These are phyloP conservation scores for Cylindrotheca closterium DNA, from an alignment of 108 stramenopile species.

Conservation along the genomic window DNA sequence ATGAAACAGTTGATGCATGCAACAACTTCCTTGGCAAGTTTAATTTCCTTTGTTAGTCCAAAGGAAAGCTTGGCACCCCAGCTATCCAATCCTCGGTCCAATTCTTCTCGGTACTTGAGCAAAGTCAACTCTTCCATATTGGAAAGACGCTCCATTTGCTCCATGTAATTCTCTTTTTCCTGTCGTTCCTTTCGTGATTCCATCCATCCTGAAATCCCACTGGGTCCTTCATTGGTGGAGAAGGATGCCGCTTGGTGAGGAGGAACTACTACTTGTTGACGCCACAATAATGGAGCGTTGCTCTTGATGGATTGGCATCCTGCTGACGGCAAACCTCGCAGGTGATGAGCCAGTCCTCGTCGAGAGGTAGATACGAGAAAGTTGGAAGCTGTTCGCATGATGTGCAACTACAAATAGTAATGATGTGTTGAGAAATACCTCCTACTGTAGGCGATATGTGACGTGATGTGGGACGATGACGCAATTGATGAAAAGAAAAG, in stretches of 20 bases:
- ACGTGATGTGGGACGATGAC: too few species aligned
- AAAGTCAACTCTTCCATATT: slow-evolving; percentile 62
- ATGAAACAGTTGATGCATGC: slow-evolving; percentile 48
- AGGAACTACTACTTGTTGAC: not conserved
- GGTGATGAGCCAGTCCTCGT: too few species aligned
- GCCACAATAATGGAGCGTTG: not conserved
- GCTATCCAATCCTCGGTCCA: slow-evolving; percentile 45
- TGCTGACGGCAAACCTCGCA: too few species aligned
- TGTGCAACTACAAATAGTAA: too few species aligned
- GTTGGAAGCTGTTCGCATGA: too few species aligned
- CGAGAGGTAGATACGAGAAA: too few species aligned
- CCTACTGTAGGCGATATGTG: too few species aligned
- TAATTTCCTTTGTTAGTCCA: slow-evolving; percentile 52
- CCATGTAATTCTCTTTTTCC: slow-evolving; percentile 57
- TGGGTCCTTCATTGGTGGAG: not conserved
- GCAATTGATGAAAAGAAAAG: too few species aligned
- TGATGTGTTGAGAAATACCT: too few species aligned
- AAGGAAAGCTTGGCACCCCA: slow-evolving; percentile 69
- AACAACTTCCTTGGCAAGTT: slow-evolving; percentile 65
- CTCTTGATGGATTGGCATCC: too few species aligned
- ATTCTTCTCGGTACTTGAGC: slow-evolving; percentile 58
- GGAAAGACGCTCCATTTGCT: slow-evolving; percentile 70
- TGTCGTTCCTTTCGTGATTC: slow-evolving; percentile 46
- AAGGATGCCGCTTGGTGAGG: slow-evolving; percentile 2
- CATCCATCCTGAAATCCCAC: slow-evolving; percentile 44